These are phyloP conservation scores for Gloeopeniophorella convolvens DNA, from an alignment of 768 basidiomycete species.

Conservation along the genomic window DNA sequence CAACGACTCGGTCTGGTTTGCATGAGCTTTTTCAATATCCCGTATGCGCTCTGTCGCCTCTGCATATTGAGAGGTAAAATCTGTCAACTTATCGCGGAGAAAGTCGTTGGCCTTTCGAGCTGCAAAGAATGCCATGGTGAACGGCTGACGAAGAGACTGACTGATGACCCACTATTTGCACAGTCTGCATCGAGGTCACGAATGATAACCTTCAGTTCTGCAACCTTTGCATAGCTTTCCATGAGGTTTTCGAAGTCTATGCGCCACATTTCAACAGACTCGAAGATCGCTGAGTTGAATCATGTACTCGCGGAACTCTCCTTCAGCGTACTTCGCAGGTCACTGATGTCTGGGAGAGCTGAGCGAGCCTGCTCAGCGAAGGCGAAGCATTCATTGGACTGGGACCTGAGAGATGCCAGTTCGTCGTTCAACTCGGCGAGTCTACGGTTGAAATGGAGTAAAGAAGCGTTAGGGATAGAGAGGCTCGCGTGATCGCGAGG, in stretches of 20 bases:
- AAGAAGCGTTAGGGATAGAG: not conserved
- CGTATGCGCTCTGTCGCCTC: constrained; percentile 17
- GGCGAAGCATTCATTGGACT: constrained; percentile 16
- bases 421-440: constrained; percentile 12
- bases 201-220: constrained; percentile 13
- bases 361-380: constrained; percentile 16
- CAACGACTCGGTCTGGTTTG: constrained; percentile 7
- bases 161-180: constrained; percentile 3
- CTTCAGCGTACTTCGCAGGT: constrained; percentile 9
- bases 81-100: constrained; percentile 20
- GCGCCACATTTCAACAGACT: not conserved
- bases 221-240: constrained; percentile 9
- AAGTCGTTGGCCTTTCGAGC: constrained; percentile 21
- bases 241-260: constrained; percentile 11
- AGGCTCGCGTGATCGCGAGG: no score
- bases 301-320: constrained; percentile 12
- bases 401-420: constrained; percentile 15
- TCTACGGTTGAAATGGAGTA: constrained; percentile 2
- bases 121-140: not conserved
- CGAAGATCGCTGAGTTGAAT: not conserved
- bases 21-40: constrained; percentile 2
- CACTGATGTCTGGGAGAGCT: constrained; percentile 12
- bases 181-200: constrained; percentile 14
- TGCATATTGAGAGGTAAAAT: constrained; percentile 17
- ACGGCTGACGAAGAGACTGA: not conserved